A percentile compares a stretch with the other conserved stretches of the same genome.
These are phyloP conservation scores for Blastobotrys arbuscula DNA, from an alignment of 1,139 yeast genomes.

Conservation along the genomic window DNA sequence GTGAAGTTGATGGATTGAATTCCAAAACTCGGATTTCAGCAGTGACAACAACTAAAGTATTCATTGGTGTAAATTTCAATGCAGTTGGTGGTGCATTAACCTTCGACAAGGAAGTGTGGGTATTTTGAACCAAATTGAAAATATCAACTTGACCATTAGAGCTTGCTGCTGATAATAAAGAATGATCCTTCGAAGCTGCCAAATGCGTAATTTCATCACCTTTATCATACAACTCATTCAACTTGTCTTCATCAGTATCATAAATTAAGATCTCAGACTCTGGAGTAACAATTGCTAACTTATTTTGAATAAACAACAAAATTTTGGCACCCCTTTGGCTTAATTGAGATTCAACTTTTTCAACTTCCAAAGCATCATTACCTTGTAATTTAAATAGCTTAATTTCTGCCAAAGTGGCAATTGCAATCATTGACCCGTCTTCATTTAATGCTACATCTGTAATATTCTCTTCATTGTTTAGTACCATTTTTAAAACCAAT, in stretches of 20 bases:
- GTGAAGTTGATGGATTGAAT: conserved; percentile 39
- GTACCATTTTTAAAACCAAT: conserved; percentile 58
- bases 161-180: conserved; percentile 51
- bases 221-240: conserved; percentile 12
- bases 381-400: conserved; percentile 54
- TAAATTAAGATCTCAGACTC: conserved; percentile 59
- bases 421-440: conserved; percentile 62
- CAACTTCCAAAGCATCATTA: conserved; percentile 10
- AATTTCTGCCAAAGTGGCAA: conserved; percentile 62
- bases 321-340: conserved; percentile 53
- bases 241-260: conserved; percentile 32
- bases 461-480: conserved; percentile 78
- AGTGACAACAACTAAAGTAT: conserved; percentile 59
- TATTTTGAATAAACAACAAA: conserved; percentile 37
- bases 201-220: conserved; percentile 44
- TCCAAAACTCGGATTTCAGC: conserved; percentile 74
- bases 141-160: conserved; percentile 64
- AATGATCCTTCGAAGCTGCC: conserved; percentile 42
- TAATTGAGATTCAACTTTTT: conserved; percentile 33
- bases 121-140: conserved; percentile 29
- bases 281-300: conserved; percentile 51
- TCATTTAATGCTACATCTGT: conserved; percentile 62
- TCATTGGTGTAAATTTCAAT: conserved; percentile 47
- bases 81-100: conserved; percentile 58
- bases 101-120: conserved; percentile 30